Percentiles rank a stretch among this genome's conserved stretches.
These are phyloP conservation scores for Digitaria exilis DNA, from an alignment of 202 grass and related monocot species.

Conservation along the genomic window DNA sequence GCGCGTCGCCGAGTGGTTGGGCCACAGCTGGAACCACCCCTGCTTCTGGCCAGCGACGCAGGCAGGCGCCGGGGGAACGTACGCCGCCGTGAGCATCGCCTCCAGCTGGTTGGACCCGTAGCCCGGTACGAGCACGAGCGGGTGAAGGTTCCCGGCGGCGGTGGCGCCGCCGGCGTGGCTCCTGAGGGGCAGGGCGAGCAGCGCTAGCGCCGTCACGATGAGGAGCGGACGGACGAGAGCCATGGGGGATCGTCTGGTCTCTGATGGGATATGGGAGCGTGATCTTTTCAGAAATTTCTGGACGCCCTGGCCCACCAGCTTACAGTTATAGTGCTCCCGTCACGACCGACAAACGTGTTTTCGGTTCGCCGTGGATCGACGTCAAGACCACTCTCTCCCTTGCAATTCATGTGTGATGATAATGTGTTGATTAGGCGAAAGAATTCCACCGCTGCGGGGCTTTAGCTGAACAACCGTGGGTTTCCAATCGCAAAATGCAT, in stretches of 20 bases:
- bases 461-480: too few species aligned
- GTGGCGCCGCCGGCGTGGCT: not conserved
- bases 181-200: constrained; percentile 11
- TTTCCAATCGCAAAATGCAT: too few species aligned
- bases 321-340: not conserved
- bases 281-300: constrained; percentile 2
- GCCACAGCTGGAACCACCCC: constrained; percentile 74
- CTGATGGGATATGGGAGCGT: not conserved
- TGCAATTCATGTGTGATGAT: not conserved
- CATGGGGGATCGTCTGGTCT: not conserved
- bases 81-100: constrained; percentile 53
- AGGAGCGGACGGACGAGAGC: constrained; percentile 12
- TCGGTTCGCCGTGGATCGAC: not conserved
- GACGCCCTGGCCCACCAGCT: not conserved
- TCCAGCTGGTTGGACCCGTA: constrained; percentile 61
- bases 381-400: not conserved
- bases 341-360: not conserved
- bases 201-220: constrained; percentile 26
- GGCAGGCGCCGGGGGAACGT: constrained; percentile 49
- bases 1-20: constrained; percentile 44
- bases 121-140: constrained; percentile 67
- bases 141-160: constrained; percentile 32
- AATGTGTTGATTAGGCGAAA: too few species aligned
- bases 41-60: constrained; percentile 32
- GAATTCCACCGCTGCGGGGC: not conserved